These are phyloP conservation scores for Halenospora varia DNA, from an alignment of 495 filamentous ascomycete genomes.

Conservation along the genomic window DNA sequence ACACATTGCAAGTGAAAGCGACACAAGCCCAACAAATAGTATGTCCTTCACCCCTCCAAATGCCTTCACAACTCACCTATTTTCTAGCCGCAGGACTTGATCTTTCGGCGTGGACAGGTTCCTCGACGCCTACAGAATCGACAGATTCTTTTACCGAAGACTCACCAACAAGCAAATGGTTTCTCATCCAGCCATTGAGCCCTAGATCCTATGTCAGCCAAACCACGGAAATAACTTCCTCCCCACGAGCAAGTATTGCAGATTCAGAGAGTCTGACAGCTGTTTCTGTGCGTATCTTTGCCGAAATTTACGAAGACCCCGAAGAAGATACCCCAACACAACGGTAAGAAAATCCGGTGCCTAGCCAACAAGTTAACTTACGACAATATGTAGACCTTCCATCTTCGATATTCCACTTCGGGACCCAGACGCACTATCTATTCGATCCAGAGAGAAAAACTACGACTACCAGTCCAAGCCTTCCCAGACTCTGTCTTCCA, in stretches of 20 bases:
- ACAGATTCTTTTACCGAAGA: constrained; percentile 6
- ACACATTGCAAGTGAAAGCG: constrained; percentile 3
- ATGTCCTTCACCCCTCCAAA: neutral
- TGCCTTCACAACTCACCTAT: neutral
- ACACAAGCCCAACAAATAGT: neutral
- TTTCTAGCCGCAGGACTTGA: constrained; percentile 4
- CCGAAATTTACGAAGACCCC: too few species aligned
- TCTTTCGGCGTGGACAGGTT: constrained; percentile 37
- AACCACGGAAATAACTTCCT: constrained; percentile 32
- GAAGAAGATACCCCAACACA: too few species aligned
- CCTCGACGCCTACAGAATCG: constrained; percentile 30
- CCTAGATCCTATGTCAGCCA: constrained; percentile 35
- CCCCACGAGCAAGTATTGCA: constrained; percentile 26
- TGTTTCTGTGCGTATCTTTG: too few species aligned
- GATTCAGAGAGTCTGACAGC: constrained; percentile 26
- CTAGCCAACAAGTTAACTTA: too few species aligned
- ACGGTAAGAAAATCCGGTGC: too few species aligned
- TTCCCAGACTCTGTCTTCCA: too few species aligned
- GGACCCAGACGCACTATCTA: too few species aligned
- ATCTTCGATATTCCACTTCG: too few species aligned
- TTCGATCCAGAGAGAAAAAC: too few species aligned
- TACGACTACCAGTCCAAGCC: too few species aligned
- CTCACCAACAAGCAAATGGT: neutral
- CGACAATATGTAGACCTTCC: too few species aligned
- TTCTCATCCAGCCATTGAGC: constrained; percentile 29